These are phyloP conservation scores for Trichoderma arundinaceum DNA, from an alignment of 2,329 filamentous ascomycete species.

Conservation along the genomic window DNA sequence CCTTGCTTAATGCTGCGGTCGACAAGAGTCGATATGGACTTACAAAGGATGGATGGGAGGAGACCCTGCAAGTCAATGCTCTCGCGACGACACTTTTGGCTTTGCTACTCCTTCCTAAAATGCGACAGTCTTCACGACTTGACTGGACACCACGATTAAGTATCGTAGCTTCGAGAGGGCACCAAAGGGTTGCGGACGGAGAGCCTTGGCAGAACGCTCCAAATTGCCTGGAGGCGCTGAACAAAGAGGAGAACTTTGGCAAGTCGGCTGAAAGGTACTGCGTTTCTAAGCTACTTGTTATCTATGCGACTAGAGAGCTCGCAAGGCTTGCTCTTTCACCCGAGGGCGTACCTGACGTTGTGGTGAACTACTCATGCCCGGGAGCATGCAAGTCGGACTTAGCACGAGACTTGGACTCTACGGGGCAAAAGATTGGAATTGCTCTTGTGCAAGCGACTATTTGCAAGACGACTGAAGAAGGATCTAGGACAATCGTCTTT, in stretches of 20 bases:
- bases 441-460: conserved; percentile 7
- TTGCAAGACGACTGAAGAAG: conserved; percentile 21
- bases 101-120: conserved; percentile 49
- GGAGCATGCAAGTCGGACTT: conserved; percentile 6
- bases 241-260: conserved; percentile 13
- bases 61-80: conserved; percentile 62
- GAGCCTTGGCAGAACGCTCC: conserved; percentile 17
- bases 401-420: background rate
- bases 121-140: conserved; percentile 25
- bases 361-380: conserved; percentile 21
- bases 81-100: conserved; percentile 61
- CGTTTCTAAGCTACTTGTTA: conserved; percentile 4
- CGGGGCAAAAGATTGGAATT: background rate
- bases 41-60: conserved; percentile 53
- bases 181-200: conserved; percentile 14
- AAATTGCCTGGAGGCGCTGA: conserved; percentile 9
- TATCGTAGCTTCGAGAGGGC: conserved; percentile 26
- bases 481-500: conserved; percentile 6
- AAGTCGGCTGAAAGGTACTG: conserved; percentile 11
- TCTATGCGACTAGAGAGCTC: conserved; percentile 1
- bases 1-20: conserved; percentile 42
- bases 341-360: background rate
- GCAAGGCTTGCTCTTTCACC: conserved; percentile 1
- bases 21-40: conserved; percentile 33
- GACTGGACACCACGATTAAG: conserved; percentile 29